Base-by-base conservation (phyloP, 495 filamentous ascomycete genomes). In the Hypoxylon crocopeplum region DNA sequence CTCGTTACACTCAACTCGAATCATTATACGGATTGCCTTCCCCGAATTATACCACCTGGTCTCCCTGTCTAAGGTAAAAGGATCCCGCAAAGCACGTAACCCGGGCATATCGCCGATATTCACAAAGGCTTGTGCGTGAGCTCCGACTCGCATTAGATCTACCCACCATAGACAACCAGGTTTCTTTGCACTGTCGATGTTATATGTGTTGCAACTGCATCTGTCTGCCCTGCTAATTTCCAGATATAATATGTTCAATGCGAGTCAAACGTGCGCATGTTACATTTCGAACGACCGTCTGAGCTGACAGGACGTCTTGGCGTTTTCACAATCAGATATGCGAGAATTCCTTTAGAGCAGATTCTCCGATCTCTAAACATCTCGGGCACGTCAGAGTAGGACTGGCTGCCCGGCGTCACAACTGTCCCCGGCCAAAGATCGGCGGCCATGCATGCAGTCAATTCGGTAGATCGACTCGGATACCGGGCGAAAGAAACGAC, bases 211-310 rank as follows among this genome's bases (percentile, higher is more conserved):
- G 40, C 29, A 25, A 39, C 30, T 46, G 32, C 38, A 45, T 37
- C 20, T 10, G 24, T 46, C 17, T 39, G 33, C 13, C 53, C 29
- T 24, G 36, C 24, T 40, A 48, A 63, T 55, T 50, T 59, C 55
- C 44, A 45, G n/a, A 40, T 51, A 46, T 25, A 55, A 54, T 46
- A 7, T 29, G 12, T 57, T 54, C 33, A 40, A 64, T 64, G 61
- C 61, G 32, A 49, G 55, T 55, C 49, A 59, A 59, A 64, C 49
- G 61, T 59, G 61, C 44, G 27, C 39, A 45, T 42, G 61, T 64
- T 59, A 48, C 61, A 64, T 64, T 20, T 58, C 20, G 10, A 29
- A 38, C 25, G 17, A 21, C 42, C 37, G 22, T 17, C 30, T 44
- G 45, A 51, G 54, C 24, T 54, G 49, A 29, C 53, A 48, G 24